phyloP scores from a whole-genome alignment of 495 filamentous ascomycete genomes.

The Letharia lupina region DNA sequence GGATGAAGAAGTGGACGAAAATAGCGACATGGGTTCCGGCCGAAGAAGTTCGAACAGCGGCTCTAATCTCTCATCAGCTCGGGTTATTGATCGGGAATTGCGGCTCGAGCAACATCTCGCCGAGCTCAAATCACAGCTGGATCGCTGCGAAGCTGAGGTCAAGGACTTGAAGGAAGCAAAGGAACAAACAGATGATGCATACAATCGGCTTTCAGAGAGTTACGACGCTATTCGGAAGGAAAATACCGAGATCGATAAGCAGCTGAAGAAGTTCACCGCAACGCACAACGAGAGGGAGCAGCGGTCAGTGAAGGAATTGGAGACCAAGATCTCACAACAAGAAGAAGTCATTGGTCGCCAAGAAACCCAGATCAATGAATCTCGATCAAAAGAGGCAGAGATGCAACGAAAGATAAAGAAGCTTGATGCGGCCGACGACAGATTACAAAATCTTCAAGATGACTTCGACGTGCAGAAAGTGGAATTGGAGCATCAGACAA shows the following conservation, averaged over 20 bases:
- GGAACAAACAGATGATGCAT: conserved; percentile 36
- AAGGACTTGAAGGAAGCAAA: conserved; percentile 44
- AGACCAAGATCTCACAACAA: conserved; percentile 42
- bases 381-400: conserved; percentile 29
- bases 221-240: conserved; percentile 39
- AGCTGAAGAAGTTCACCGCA: conserved; percentile 37
- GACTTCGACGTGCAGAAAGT: conserved; percentile 64
- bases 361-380: conserved; percentile 46
- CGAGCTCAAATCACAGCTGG: conserved; percentile 42
- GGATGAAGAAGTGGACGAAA: conserved; percentile 6
- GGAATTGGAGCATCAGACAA: conserved; percentile 64
- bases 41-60: conserved; percentile 7
- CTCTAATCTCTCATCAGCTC: conserved; percentile 24
- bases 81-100: conserved; percentile 41
- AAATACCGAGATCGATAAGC: conserved; percentile 41
- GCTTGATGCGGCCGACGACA: conserved; percentile 29
- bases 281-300: conserved; percentile 20
- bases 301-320: conserved; percentile 32
- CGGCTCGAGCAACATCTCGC: conserved; percentile 47
- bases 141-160: conserved; percentile 45
- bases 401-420: conserved; percentile 24
- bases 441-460: conserved; percentile 51
- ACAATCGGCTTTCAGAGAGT: conserved; percentile 49
- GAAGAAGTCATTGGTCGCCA: conserved; percentile 50
- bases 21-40: conserved; percentile 5